phyloP scores from a whole-genome alignment of 2,329 filamentous ascomycete species.

The Scolecobasidium constrictum region DNA sequence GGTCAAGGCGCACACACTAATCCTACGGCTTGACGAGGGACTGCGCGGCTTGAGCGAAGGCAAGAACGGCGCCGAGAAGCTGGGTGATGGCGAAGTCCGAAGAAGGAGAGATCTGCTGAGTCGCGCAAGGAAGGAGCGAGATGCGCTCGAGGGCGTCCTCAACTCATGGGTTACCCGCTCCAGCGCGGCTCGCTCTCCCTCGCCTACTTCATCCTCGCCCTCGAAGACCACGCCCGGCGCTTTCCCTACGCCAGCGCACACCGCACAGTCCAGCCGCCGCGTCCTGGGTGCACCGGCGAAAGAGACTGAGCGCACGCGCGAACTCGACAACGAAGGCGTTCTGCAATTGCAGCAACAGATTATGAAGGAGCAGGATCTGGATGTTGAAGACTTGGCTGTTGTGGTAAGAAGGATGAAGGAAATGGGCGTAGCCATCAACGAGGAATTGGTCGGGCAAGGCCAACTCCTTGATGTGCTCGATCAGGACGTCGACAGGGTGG shows the following conservation, averaged over 20 bases:
- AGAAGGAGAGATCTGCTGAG: constrained; percentile 60
- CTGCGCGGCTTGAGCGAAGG: constrained; percentile 32
- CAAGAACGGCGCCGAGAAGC: constrained; percentile 28
- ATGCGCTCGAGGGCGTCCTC: constrained; percentile 63
- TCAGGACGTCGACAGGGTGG: constrained; percentile 27
- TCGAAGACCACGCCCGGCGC: constrained; percentile 3
- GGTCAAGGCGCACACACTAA: constrained; percentile 54
- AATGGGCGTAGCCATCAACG: constrained; percentile 11
- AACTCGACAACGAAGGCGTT: constrained; percentile 66
- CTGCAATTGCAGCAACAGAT: constrained; percentile 63
- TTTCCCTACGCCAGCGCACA: constrained; percentile 9
- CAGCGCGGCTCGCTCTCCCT: constrained; percentile 6
- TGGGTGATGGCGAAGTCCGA: constrained; percentile 67
- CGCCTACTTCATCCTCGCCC: background rate
- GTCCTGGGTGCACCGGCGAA: constrained; percentile 56
- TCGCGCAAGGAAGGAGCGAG: constrained; percentile 60
- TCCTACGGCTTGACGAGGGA: constrained; percentile 55
- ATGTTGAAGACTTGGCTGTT: constrained; percentile 56
- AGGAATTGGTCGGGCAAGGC: constrained; percentile 10
- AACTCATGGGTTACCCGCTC: constrained; percentile 2
- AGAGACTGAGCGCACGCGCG: constrained; percentile 66
- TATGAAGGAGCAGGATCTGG: constrained; percentile 64
- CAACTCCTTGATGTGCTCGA: constrained; percentile 9
- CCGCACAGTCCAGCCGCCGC: constrained; percentile 38
- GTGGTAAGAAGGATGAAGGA: constrained; percentile 49